phyloP scores from a whole-genome alignment of 2,329 filamentous ascomycete species.

The Colletotrichum graminicola region DNA sequence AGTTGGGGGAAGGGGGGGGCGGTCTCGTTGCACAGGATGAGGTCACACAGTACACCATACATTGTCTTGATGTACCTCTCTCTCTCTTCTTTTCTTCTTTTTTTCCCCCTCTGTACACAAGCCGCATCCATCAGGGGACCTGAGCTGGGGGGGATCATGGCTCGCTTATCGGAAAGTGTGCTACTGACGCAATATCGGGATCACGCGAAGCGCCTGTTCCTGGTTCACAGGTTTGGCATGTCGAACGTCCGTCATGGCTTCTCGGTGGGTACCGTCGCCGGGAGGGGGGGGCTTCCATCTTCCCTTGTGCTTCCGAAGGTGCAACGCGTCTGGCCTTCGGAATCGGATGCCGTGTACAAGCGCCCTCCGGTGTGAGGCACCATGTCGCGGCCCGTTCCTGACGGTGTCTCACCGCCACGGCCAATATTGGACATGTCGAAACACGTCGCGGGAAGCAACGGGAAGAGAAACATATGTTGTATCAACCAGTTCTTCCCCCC shows the following conservation, averaged over 20 bases:
- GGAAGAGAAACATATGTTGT: not conserved
- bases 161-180: not conserved
- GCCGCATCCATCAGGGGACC: not conserved
- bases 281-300: not conserved
- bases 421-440: not conserved
- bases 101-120: not conserved
- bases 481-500: not conserved
- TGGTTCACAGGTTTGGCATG: too few species aligned
- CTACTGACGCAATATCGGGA: not conserved
- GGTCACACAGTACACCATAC: conserved; percentile 35
- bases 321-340: not conserved
- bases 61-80: not conserved
- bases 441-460: not conserved
- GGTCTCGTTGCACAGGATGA: conserved; percentile 17
- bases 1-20: not conserved
- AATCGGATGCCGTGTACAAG: not conserved
- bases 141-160: not conserved
- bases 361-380: not conserved
- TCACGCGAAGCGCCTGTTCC: not conserved
- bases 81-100: too few species aligned
- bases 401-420: not conserved
- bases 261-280: not conserved
- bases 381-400: not conserved
- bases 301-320: not conserved
- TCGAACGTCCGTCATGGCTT: not conserved